Conservation (phyloP, 2,329 filamentous ascomycete genomes). For the Aspergillus sp. region DNA sequence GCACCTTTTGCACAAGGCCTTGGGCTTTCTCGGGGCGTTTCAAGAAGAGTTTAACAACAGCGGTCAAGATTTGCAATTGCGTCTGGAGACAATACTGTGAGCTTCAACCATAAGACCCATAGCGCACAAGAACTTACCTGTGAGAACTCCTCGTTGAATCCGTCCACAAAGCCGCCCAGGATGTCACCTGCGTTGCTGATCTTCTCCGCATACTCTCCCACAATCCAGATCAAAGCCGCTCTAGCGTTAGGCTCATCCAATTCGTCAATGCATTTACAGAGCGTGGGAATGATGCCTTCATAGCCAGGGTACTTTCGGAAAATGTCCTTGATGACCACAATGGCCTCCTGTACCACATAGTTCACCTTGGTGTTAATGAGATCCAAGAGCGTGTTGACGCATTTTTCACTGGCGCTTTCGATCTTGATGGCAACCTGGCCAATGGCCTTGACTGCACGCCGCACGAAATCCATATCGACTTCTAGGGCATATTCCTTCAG, state of each 20-base stretch:
- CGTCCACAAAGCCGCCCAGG: constrained; percentile 82
- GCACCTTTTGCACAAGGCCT: constrained; percentile 85
- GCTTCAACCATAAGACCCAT: constrained; percentile 1
- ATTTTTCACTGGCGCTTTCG: constrained; percentile 88
- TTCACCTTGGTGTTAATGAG: constrained; percentile 97
- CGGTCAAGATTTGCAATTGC: constrained; percentile 95
- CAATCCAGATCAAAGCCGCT: constrained; percentile 94
- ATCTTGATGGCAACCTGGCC: constrained; percentile 99
- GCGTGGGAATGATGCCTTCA: constrained; percentile 92
- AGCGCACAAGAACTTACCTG: constrained; percentile 55
- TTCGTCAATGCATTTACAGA: constrained; percentile 96
- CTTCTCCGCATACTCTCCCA: constrained; percentile 98
- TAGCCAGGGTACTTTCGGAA: constrained; percentile 96
- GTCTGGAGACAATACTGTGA: constrained; percentile 54
- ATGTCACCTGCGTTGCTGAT: constrained; percentile 99
- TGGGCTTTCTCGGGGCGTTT: constrained; percentile 94
- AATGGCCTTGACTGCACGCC: constrained; percentile 89
- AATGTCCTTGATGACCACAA: constrained; percentile 99
- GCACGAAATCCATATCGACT: constrained; percentile 98
- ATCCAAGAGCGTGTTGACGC: constrained; percentile 88
- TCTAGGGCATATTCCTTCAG: constrained; percentile 96
- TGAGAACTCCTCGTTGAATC: constrained; percentile 93
- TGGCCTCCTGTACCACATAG: constrained; percentile 96
- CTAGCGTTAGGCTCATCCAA: constrained; percentile 89
- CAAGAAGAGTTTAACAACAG: constrained; percentile 93